A percentile compares a stretch with the other conserved stretches of the same genome.
Conservation (phyloP, 2,329 filamentous ascomycete genomes). For the Ophiocordyceps camponoti-saundersi region DNA sequence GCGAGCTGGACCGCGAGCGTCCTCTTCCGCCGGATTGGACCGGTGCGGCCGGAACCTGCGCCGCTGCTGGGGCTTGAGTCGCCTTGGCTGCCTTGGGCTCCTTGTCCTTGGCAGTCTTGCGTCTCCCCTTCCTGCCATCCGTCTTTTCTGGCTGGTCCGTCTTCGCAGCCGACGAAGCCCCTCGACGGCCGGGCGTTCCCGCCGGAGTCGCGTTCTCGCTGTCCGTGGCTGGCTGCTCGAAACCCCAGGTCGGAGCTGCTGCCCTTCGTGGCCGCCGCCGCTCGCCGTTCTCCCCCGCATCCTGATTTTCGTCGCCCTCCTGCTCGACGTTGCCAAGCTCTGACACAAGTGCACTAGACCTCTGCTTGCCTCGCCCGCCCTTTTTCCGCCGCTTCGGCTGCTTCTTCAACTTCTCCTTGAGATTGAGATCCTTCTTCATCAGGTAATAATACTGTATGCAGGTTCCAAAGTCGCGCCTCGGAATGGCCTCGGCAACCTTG, state of each 20-base stretch:
- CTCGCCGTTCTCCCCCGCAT: constrained; percentile 42
- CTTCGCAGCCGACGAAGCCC: constrained; percentile 19
- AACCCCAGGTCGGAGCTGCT: constrained; percentile 55
- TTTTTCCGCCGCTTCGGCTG: constrained; percentile 42
- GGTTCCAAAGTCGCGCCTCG: constrained; percentile 54
- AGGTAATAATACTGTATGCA: constrained; percentile 80
- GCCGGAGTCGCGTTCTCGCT: constrained; percentile 40
- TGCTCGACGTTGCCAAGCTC: constrained; percentile 45
- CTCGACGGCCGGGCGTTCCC: constrained; percentile 39
- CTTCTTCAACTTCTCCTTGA: constrained; percentile 59
- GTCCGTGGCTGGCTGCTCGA: constrained; percentile 41
- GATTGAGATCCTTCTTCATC: constrained; percentile 56
- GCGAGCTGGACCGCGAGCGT: constrained; percentile 38
- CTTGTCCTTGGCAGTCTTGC: constrained; percentile 22
- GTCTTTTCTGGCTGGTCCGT: constrained; percentile 28
- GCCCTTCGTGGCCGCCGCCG: constrained; percentile 43
- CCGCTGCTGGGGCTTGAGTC: constrained; percentile 15
- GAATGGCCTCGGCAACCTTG: constrained; percentile 51
- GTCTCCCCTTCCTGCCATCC: constrained; percentile 19
- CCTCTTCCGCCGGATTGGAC: constrained; percentile 22
- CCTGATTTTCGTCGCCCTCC: constrained; percentile 36
- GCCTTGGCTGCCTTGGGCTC: constrained; percentile 20
- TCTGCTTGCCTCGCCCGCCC: constrained; percentile 37
- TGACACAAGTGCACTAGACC: constrained; percentile 47
- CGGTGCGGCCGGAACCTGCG: constrained; percentile 26